These are phyloP conservation scores for Cenchrus americanus DNA, from an alignment of 176 grass and related monocot genomes.

Conservation along the genomic window DNA sequence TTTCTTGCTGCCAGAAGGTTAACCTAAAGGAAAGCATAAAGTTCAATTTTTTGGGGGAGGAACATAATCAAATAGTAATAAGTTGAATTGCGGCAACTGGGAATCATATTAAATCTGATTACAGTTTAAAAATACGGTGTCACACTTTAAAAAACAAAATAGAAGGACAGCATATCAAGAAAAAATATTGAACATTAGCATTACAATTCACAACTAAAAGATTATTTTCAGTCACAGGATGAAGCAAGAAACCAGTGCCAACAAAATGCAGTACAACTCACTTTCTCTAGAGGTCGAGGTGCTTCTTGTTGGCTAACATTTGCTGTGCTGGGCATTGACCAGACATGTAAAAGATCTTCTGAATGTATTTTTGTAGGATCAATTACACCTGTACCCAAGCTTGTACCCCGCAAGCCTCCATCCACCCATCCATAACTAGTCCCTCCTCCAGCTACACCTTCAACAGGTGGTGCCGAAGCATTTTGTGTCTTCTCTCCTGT, in stretches of 20 bases:
- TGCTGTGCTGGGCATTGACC: constrained; percentile 95
- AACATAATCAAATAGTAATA: constrained; percentile 28
- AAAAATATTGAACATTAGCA: neutral
- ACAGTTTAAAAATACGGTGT: neutral
- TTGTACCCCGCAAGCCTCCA: constrained; percentile 52
- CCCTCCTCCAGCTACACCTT: constrained; percentile 96
- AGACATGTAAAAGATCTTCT: constrained; percentile 86
- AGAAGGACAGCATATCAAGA: neutral
- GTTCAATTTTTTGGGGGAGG: neutral
- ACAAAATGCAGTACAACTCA: constrained; percentile 54
- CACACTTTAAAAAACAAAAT: constrained; percentile 25
- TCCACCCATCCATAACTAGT: constrained; percentile 96
- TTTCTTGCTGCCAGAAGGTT: constrained; percentile 97
- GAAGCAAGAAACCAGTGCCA: constrained; percentile 8
- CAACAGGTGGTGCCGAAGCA: constrained; percentile 69
- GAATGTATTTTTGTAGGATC: constrained; percentile 77
- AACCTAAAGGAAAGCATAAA: constrained; percentile 54
- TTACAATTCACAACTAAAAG: neutral
- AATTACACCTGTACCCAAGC: constrained; percentile 52
- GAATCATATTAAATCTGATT: constrained; percentile 7
- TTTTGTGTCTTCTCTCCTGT: constrained; percentile 55
- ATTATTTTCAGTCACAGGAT: neutral
- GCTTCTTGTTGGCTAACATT: constrained; percentile 89
- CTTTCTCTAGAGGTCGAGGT: constrained; percentile 79
- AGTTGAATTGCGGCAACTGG: neutral